Conservation (phyloP, 2,329 filamentous ascomycete genomes). For the Botrytis byssoidea region DNA sequence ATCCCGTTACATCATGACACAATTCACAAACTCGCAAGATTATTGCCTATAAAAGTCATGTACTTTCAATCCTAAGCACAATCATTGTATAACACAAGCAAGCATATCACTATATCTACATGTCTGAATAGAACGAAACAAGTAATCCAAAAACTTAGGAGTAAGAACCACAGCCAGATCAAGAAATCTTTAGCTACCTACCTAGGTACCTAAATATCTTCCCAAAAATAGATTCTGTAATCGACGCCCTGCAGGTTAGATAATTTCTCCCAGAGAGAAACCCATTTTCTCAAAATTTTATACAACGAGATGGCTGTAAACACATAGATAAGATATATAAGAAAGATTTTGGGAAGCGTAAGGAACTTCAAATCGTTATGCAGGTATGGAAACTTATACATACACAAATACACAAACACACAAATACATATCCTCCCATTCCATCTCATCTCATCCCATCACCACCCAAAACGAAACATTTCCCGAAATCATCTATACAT, state of each 20-base stretch:
- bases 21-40: background rate
- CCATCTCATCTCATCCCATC: too few relatives aligned
- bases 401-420: background rate
- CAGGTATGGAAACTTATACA: too few relatives aligned
- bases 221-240: fast-evolving
- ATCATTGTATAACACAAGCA: background rate
- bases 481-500: too few relatives aligned
- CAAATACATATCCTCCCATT: background rate
- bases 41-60: background rate
- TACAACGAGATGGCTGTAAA: too few relatives aligned
- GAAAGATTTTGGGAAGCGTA: too few relatives aligned
- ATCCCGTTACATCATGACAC: background rate
- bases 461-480: too few relatives aligned
- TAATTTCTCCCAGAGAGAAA: too few relatives aligned
- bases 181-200: background rate
- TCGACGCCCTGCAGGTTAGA: background rate
- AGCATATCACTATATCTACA: background rate
- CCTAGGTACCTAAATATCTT: background rate
- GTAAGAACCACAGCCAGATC: background rate
- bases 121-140: background rate
- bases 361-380: too few relatives aligned
- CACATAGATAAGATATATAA: background rate
- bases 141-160: background rate
- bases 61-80: fast-evolving
- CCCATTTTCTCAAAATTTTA: too few relatives aligned